Conservation (phyloP, 768 basidiomycete species). For the Boletus reticulatus region DNA sequence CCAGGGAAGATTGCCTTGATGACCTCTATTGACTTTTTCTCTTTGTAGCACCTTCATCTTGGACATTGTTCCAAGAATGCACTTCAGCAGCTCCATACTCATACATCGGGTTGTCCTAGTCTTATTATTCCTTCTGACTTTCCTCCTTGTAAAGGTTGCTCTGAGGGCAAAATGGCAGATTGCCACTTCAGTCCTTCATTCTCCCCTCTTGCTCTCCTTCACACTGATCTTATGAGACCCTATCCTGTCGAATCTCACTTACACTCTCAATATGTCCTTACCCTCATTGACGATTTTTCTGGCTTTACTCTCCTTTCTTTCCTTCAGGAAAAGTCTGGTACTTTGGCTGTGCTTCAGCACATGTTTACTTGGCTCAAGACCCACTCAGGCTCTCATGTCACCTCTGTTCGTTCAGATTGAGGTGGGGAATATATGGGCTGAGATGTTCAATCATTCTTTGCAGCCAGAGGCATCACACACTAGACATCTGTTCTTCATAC, state of each 20-base stretch:
- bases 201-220: background rate
- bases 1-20: too few relatives aligned
- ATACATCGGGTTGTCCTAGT: background rate
- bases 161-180: background rate
- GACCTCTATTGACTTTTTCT: background rate
- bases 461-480: background rate
- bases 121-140: too few relatives aligned
- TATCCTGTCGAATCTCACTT: background rate
- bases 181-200: background rate
- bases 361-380: rapidly evolving
- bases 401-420: background rate
- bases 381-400: background rate
- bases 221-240: background rate
- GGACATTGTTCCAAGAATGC: background rate
- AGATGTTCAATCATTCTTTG: background rate
- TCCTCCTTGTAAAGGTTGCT: too few relatives aligned
- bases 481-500: background rate
- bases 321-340: background rate
- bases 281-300: background rate
- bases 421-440: background rate
- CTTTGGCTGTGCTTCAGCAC: background rate
- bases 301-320: background rate
- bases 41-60: background rate
- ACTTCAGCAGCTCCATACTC: background rate
- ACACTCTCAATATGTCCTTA: rapidly evolving